phyloP scores from a whole-genome alignment of 176 grass and related monocot genomes.

The Metroxylon sagu region DNA sequence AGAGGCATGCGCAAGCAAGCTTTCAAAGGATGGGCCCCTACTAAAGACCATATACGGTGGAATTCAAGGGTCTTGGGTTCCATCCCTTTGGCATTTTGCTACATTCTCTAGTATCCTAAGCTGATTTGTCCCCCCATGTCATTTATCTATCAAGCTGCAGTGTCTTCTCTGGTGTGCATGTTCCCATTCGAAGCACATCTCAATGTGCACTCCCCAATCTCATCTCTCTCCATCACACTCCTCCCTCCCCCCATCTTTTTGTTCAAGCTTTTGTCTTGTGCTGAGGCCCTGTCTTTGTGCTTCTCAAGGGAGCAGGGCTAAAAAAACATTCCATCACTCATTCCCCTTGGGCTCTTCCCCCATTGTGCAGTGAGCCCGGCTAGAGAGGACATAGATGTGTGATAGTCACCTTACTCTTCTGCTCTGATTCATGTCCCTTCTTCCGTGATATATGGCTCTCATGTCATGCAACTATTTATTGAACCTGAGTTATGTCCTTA shows the following conservation, averaged over 20 bases:
- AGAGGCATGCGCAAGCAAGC: neutral
- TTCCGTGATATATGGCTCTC: neutral
- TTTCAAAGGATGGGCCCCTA: neutral
- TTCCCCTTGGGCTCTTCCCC: slow-evolving; percentile 6
- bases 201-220: slow-evolving; percentile 6
- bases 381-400: neutral
- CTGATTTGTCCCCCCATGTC: slow-evolving; percentile 27
- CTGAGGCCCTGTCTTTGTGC: slow-evolving; percentile 12
- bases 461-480: neutral
- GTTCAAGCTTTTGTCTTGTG: slow-evolving; percentile 6
- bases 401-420: neutral
- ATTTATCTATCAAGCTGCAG: slow-evolving; percentile 21
- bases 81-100: slow-evolving; percentile 14
- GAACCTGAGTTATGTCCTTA: too few relatives aligned
- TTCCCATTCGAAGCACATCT: slow-evolving; percentile 14
- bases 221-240: slow-evolving; percentile 14
- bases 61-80: slow-evolving; percentile 3
- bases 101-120: slow-evolving; percentile 29
- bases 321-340: slow-evolving; percentile 27
- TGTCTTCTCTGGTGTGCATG: slow-evolving; percentile 1
- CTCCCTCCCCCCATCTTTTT: slow-evolving; percentile 5
- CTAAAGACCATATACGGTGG: neutral
- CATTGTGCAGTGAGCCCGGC: neutral
- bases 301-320: slow-evolving; percentile 20
- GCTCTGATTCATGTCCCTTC: slow-evolving; percentile 14